These are phyloP conservation scores for Taiwanofungus camphoratus DNA, from an alignment of 1,284 basidiomycete genomes.

Conservation along the genomic window DNA sequence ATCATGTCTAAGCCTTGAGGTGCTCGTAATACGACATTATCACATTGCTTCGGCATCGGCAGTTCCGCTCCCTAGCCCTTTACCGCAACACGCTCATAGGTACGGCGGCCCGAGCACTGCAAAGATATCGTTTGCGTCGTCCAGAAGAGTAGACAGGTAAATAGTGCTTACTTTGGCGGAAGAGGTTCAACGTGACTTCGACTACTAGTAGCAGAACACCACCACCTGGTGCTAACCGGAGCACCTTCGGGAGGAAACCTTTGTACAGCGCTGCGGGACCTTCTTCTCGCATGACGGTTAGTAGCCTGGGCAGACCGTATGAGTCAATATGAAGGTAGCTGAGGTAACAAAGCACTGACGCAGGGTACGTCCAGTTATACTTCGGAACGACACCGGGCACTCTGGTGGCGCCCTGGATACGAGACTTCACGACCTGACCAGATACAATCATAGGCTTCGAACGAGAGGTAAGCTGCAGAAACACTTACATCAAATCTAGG, in stretches of 20 bases:
- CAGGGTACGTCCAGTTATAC: conserved; percentile 93
- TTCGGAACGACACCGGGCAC: conserved; percentile 70
- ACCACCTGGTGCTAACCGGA: conserved; percentile 89
- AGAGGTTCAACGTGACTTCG: conserved; percentile 72
- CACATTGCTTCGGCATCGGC: too few species aligned
- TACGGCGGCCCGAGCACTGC: conserved; percentile 21
- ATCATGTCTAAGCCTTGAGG: too few species aligned
- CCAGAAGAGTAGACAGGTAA: background rate
- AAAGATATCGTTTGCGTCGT: background rate
- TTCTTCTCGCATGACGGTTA: conserved; percentile 86
- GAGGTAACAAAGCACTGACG: conserved; percentile 28
- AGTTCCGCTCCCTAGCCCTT: too few species aligned
- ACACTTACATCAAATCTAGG: conserved; percentile 51
- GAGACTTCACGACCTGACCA: conserved; percentile 85
- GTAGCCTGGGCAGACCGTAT: conserved; percentile 35
- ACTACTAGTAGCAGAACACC: conserved; percentile 93
- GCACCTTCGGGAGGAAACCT: conserved; percentile 84
- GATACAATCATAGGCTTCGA: background rate
- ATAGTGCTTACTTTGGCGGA: conserved; percentile 53
- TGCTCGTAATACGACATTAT: too few species aligned
- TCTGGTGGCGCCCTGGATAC: conserved; percentile 78
- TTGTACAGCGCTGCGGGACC: conserved; percentile 90
- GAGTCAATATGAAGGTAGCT: conserved; percentile 23
- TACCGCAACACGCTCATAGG: too few species aligned
- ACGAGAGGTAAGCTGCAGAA: background rate